Conservation (phyloP, 1,139 yeast species). For the Chernovozyma aurita region DNA sequence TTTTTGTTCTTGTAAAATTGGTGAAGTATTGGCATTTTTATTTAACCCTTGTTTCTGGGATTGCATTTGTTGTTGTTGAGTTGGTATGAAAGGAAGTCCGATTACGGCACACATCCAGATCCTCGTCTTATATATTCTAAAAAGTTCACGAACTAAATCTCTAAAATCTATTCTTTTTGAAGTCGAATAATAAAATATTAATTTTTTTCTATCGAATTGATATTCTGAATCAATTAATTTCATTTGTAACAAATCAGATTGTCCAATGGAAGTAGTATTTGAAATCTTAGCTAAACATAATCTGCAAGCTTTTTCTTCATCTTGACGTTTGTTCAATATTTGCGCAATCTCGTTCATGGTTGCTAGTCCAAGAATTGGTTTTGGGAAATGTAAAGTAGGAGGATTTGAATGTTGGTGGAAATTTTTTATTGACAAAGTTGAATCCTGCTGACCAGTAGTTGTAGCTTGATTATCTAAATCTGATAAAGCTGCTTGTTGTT, state of each 20-base stretch:
- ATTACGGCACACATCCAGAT: conserved; percentile 94
- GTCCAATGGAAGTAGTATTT: conserved; percentile 22
- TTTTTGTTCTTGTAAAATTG: background rate
- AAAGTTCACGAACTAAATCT: conserved; percentile 85
- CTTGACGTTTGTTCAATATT: conserved; percentile 55
- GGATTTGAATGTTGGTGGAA: conserved; percentile 24
- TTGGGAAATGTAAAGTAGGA: conserved; percentile 54
- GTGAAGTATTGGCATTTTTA: background rate
- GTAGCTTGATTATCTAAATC: conserved; percentile 12
- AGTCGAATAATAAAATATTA: conserved; percentile 79
- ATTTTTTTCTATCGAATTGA: conserved; percentile 91
- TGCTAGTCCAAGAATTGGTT: conserved; percentile 71
- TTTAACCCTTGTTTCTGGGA: conserved; percentile 1
- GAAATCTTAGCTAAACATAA: conserved; percentile 58
- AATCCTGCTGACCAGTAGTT: conserved; percentile 5
- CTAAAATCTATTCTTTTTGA: conserved; percentile 86
- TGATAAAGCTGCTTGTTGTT: conserved; percentile 51
- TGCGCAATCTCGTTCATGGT: conserved; percentile 57
- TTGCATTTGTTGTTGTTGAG: conserved; percentile 6
- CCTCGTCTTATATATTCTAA: conserved; percentile 89
- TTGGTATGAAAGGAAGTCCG: conserved; percentile 24
- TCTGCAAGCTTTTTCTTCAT: conserved; percentile 69
- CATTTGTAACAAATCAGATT: conserved; percentile 25
- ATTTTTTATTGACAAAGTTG: conserved; percentile 20
- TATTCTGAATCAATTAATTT: conserved; percentile 77